Conservation (phyloP, 202 grass and related monocot genomes). For the Panicum virgatum region DNA sequence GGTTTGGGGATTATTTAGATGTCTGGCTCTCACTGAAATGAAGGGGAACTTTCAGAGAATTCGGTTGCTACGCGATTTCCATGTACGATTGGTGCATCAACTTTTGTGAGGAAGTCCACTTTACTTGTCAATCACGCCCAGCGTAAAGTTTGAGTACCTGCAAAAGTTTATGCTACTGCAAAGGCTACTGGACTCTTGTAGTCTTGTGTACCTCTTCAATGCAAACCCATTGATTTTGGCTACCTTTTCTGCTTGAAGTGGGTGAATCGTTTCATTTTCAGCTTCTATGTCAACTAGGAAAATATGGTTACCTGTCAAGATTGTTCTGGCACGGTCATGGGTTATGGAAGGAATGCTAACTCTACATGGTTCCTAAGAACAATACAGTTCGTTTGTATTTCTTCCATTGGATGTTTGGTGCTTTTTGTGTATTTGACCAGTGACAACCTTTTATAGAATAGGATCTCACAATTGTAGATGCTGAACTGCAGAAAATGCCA, state of each 20-base stretch:
- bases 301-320: constrained; percentile 16
- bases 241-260: constrained; percentile 11
- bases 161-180: not conserved
- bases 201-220: not conserved
- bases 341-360: not conserved
- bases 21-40: not conserved
- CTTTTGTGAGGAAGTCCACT: not conserved
- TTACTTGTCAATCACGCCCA: not conserved
- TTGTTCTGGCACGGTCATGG: not conserved
- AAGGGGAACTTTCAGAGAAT: not conserved
- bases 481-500: constrained; percentile 66
- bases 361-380: not conserved
- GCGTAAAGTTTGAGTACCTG: not conserved
- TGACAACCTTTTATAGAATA: not conserved
- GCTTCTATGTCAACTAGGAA: constrained; percentile 8
- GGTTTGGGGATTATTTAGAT: not conserved
- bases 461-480: constrained; percentile 36
- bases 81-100: not conserved
- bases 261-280: not conserved
- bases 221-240: not conserved
- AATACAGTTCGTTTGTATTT: not conserved
- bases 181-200: not conserved
- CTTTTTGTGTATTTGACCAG: constrained; percentile 5
- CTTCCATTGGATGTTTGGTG: not conserved
- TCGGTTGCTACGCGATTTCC: not conserved